Base-by-base conservation (phyloP, 2,329 filamentous ascomycete species). In the Colletotrichum shisoi region DNA sequence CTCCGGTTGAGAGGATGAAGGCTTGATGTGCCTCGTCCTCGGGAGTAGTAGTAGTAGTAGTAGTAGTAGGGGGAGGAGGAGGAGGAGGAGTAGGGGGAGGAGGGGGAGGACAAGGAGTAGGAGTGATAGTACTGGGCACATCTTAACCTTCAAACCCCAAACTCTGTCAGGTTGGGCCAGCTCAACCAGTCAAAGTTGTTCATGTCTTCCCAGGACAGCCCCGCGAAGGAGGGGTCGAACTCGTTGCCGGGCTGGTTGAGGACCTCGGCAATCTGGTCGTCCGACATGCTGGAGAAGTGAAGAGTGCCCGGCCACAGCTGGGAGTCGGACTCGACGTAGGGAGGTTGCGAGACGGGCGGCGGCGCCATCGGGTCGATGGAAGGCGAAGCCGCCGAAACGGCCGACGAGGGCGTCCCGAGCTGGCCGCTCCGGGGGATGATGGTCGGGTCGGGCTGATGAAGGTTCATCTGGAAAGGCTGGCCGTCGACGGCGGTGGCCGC, bases 201-300 rank as follows among this genome's bases (percentile, higher is more conserved):
- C 75, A 85, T 82, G 53, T 89, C 85, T 45, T 88, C 85, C 77
- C 87, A 83, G 0, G 85, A 83, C 9, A 89, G 78, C 69, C 85
- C 83, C 6, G 83, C 82, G 64, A 86, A 81, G 3, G 80, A 81
- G 1, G 82, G 79, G 19, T 87, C 84, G 68, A 90, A 85, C 17
- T 84, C 83, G 31, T 87, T 84, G 4, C 84, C 87, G 0, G 87
- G 85, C 69, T 86, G 84, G 72, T 88, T 89, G 34, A 91, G 82
- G 4, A 88, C 86, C 70, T 90, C 87, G 5, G 87, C 82, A 53
- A 91, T 88, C 73, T 91, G 87, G 65, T 89, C 84, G 64, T 89
- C 87, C 0, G 88, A 90, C 89, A 91, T 91, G 39, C 87, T 81
- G 2, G 87, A 90, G 73, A 90, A 89, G 27, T 87, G 86, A 24